Conservation (phyloP, 1,284 basidiomycete genomes). For the Sporisorium iseilematis-ciliati region DNA sequence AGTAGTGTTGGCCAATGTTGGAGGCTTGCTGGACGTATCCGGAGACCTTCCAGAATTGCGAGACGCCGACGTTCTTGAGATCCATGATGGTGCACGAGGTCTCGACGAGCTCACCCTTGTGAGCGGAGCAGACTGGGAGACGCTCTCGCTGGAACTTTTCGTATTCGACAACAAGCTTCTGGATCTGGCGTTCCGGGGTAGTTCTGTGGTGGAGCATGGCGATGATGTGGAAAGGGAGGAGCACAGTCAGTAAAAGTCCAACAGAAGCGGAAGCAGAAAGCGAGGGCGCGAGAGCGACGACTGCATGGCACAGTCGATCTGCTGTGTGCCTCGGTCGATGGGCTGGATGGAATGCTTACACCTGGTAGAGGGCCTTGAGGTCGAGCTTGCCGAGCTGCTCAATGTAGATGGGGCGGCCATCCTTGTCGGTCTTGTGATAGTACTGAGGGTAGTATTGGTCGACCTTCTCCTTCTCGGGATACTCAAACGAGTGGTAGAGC, state of each 20-base stretch:
- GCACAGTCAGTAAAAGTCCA: neutral
- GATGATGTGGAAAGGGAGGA: neutral
- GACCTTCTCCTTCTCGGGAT: slow-evolving; percentile 84
- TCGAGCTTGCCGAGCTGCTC: slow-evolving; percentile 92
- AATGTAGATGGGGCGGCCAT: slow-evolving; percentile 95
- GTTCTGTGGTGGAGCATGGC: slow-evolving; percentile 73
- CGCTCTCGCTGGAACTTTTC: slow-evolving; percentile 80
- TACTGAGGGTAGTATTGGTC: slow-evolving; percentile 95
- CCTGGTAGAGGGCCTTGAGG: slow-evolving; percentile 76
- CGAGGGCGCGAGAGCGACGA: neutral
- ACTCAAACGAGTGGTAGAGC: slow-evolving; percentile 85
- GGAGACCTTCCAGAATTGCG: slow-evolving; percentile 87
- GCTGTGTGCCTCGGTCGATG: neutral
- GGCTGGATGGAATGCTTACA: slow-evolving; percentile 31
- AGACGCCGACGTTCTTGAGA: slow-evolving; percentile 82
- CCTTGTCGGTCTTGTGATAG: slow-evolving; percentile 96
- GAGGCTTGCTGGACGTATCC: slow-evolving; percentile 87
- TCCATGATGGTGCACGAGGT: slow-evolving; percentile 99
- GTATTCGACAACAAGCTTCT: slow-evolving; percentile 92
- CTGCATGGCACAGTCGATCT: neutral
- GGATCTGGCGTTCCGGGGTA: slow-evolving; percentile 86
- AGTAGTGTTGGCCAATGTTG: slow-evolving; percentile 88
- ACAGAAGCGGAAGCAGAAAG: neutral
- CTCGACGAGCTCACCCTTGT: slow-evolving; percentile 86
- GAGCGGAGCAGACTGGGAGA: slow-evolving; percentile 83